Percentiles rank a stretch among this genome's conserved stretches.
These are phyloP conservation scores for Theileria parva DNA, from an alignment of 169 alveolate genomes.

Conservation along the genomic window DNA sequence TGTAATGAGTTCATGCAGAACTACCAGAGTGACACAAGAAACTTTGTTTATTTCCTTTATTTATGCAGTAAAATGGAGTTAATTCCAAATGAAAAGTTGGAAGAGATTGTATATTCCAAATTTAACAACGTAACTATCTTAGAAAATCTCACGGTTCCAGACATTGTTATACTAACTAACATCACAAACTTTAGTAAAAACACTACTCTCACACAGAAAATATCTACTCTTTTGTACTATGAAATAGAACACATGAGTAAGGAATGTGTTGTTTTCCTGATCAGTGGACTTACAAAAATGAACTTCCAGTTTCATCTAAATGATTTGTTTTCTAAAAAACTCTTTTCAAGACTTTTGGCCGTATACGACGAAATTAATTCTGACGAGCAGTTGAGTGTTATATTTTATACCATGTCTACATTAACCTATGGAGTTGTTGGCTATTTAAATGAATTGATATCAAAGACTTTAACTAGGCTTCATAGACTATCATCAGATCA, in stretches of 20 bases:
- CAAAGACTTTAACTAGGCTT: conserved; percentile 31
- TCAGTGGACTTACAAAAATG: conserved; percentile 30
- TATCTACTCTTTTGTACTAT: conserved; percentile 24
- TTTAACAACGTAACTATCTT: conserved; percentile 30
- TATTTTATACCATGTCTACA: conserved; percentile 20
- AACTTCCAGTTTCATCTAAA: conserved; percentile 32
- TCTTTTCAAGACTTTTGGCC: conserved; percentile 11
- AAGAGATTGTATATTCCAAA: conserved; percentile 9
- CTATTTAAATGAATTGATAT: conserved; percentile 35
- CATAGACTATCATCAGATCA: conserved; percentile 21
- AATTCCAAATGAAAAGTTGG: conserved; percentile 17
- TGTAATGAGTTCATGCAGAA: conserved; percentile 39
- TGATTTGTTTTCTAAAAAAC: conserved; percentile 11
- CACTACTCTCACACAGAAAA: conserved; percentile 18
- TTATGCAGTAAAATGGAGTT: conserved; percentile 16
- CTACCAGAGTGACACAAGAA: conserved; percentile 6
- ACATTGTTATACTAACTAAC: conserved; percentile 31
- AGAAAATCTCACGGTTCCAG: conserved; percentile 23
- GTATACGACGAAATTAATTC: conserved; percentile 30
- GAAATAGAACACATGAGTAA: conserved; percentile 35
- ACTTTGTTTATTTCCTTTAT: conserved; percentile 24
- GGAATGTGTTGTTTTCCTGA: conserved; percentile 18
- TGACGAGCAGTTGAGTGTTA: neutral
- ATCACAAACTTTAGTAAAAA: neutral
- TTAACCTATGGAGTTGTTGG: conserved; percentile 32